These are phyloP conservation scores for Aspergillus sparsus DNA, from an alignment of 495 filamentous ascomycete genomes.

Conservation along the genomic window DNA sequence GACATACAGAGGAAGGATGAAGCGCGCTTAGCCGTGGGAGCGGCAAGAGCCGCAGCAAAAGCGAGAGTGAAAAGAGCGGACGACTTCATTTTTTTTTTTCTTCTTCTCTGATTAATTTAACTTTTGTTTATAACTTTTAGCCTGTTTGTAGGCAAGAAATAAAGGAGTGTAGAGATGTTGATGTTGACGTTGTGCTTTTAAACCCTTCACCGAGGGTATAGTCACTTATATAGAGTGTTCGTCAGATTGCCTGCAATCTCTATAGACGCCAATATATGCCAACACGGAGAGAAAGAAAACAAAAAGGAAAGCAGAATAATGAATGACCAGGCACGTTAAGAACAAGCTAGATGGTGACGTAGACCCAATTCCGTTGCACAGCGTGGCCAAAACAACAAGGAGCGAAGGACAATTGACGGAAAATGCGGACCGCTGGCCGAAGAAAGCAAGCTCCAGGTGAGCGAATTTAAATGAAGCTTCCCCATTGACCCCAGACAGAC, in stretches of 20 bases:
- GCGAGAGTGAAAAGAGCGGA: slow-evolving; percentile 8
- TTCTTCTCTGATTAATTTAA: not conserved
- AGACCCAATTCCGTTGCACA: not conserved
- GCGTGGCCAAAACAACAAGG: slow-evolving; percentile 2
- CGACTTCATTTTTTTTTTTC: slow-evolving; percentile 8
- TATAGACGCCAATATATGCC: too few species aligned
- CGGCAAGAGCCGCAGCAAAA: slow-evolving; percentile 7
- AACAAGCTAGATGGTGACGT: too few species aligned
- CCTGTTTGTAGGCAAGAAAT: too few species aligned
- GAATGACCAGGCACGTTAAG: not conserved
- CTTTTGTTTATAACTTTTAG: too few species aligned
- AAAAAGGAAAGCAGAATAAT: not conserved
- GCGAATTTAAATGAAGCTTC: not conserved
- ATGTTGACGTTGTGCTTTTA: too few species aligned
- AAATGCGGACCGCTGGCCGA: slow-evolving; percentile 19
- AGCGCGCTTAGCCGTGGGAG: slow-evolving; percentile 18
- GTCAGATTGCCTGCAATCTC: too few species aligned
- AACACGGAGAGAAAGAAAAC: too few species aligned
- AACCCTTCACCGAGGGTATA: too few species aligned
- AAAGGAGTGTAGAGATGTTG: too few species aligned
- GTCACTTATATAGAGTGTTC: too few species aligned
- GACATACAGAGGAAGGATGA: slow-evolving; percentile 20
- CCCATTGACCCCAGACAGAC: not conserved
- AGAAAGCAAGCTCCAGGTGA: not conserved
- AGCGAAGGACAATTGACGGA: not conserved